A percentile compares a stretch with the other conserved stretches of the same genome.
Evolutionary conservation across 768 basidiomycete species (phyloP).

Genomic region (Boletus rubescentipes): DNA sequence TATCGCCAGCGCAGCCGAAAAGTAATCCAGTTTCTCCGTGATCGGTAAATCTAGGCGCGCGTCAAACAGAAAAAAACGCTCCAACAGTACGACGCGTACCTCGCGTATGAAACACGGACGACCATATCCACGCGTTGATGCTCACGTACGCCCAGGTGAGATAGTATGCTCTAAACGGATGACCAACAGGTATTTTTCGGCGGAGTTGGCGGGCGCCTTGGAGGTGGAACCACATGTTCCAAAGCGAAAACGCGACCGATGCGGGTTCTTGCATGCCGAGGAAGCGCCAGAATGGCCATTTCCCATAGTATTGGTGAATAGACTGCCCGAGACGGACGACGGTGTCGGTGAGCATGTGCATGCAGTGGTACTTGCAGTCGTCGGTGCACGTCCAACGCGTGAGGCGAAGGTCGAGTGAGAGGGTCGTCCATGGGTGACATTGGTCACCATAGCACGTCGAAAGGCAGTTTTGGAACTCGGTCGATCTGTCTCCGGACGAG

Average conservation of each 20-base stretch:
- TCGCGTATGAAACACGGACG: conserved; percentile 87
- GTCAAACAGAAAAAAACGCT: conserved; percentile 6
- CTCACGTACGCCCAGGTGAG: conserved; percentile 64
- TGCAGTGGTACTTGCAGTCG: conserved; percentile 89
- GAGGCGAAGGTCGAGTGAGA: conserved; percentile 57
- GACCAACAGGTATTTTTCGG: conserved; percentile 45
- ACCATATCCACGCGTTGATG: conserved; percentile 93
- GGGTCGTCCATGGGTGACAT: conserved; percentile 35
- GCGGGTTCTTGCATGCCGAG: conserved; percentile 94
- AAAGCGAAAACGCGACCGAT: conserved; percentile 84
- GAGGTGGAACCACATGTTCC: conserved; percentile 77
- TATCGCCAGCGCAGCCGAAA: conserved; percentile 86
- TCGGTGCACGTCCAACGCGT: conserved; percentile 87
- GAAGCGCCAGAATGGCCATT: conserved; percentile 94
- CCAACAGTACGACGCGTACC: conserved; percentile 47
- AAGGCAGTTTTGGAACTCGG: conserved; percentile 38
- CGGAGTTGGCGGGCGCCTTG: conserved; percentile 54
- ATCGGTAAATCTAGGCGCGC: conserved; percentile 60
- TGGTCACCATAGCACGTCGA: conserved; percentile 31
- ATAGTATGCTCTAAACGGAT: conserved; percentile 74
- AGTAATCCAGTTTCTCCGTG: conserved; percentile 94
- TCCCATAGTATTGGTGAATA: conserved; percentile 86
- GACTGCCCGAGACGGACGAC: conserved; percentile 41
- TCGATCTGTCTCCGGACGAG: conserved; percentile 37
- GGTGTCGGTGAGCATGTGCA: conserved; percentile 70